Evolutionary conservation across 2,329 filamentous ascomycete genomes (phyloP).

Genomic region (Pseudocercospora pini-densiflorae): DNA sequence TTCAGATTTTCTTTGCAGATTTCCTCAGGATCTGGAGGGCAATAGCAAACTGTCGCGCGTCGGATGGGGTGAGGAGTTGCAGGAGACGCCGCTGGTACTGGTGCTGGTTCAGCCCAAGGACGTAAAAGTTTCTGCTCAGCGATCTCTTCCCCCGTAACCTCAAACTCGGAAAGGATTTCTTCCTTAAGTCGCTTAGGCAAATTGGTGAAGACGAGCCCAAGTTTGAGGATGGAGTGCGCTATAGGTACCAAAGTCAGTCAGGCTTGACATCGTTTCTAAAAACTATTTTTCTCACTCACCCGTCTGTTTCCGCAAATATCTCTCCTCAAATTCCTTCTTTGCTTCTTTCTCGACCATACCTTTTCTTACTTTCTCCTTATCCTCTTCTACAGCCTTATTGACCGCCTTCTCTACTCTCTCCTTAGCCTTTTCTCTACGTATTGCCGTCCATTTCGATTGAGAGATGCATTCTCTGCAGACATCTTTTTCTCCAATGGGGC

Average conservation of each 20-base stretch:
- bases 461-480: neutral
- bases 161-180: neutral
- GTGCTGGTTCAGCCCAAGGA: neutral
- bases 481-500: too few species aligned
- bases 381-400: neutral
- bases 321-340: neutral
- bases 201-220: too few species aligned
- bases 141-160: neutral
- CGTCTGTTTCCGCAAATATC: too few species aligned
- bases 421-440: neutral
- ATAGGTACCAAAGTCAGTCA: too few species aligned
- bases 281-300: neutral
- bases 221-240: too few species aligned
- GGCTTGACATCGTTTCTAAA: too few species aligned
- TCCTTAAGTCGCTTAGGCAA: too few species aligned
- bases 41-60: neutral
- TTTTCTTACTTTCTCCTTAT: neutral
- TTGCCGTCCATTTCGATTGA: neutral
- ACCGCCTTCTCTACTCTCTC: neutral
- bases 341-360: neutral
- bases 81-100: too few species aligned
- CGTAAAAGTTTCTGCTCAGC: neutral
- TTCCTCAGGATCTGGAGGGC: neutral
- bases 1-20: neutral
- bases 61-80: neutral